These are phyloP conservation scores for Hypsizygus marmoreus DNA, from an alignment of 768 basidiomycete species.

Conservation along the genomic window DNA sequence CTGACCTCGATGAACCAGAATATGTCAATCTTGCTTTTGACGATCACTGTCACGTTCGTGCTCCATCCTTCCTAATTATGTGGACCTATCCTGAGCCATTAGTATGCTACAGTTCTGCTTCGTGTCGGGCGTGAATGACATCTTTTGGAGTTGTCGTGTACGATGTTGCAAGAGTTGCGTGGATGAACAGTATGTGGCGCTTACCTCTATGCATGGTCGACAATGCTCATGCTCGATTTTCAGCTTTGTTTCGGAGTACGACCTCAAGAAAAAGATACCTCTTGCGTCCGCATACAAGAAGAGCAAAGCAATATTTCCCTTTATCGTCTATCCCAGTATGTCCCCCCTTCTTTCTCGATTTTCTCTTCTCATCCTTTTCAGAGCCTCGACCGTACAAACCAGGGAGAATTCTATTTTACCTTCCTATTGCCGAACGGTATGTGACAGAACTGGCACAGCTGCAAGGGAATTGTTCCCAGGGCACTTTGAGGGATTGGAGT, in stretches of 20 bases:
- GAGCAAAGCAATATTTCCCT: conserved; percentile 33
- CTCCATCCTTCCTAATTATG: conserved; percentile 5
- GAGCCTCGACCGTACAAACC: conserved; percentile 12
- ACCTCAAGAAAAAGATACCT: conserved; percentile 27
- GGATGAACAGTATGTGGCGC: conserved; percentile 27
- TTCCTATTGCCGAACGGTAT: conserved; percentile 25
- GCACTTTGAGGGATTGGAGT: conserved; percentile 25
- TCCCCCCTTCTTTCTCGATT: conserved; percentile 1
- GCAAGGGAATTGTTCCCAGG: conserved; percentile 13
- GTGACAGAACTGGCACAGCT: conserved; percentile 27
- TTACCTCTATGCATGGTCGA: neutral
- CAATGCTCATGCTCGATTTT: neutral
- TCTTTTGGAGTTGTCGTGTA: conserved; percentile 39
- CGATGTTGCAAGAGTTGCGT: conserved; percentile 39
- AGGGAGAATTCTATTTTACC: conserved; percentile 26
- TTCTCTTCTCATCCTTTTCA: conserved; percentile 3
- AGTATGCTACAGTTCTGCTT: conserved; percentile 40
- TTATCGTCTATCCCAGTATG: conserved; percentile 25
- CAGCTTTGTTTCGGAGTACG: conserved; percentile 33
- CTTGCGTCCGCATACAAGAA: conserved; percentile 23
- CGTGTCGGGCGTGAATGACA: conserved; percentile 26
- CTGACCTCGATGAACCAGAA: conserved; percentile 44
- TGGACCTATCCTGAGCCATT: conserved; percentile 7
- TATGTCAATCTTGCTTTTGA: conserved; percentile 49
- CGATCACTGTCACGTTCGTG: conserved; percentile 44